Base-by-base conservation (phyloP, 164 flowering plant species). In the Aristolochia californica region DNA sequence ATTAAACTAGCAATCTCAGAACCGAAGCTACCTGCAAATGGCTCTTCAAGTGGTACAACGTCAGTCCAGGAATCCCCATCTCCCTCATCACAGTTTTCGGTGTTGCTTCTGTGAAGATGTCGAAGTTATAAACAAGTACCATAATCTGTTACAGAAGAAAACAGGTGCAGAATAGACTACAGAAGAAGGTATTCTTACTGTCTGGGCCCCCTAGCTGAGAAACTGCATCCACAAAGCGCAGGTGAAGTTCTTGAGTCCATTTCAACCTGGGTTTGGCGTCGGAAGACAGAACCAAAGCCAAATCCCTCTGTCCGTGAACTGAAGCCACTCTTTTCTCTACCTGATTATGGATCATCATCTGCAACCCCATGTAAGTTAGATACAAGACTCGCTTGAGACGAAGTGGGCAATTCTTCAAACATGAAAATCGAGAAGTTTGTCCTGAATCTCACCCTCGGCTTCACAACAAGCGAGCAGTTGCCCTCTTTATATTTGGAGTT, bases 161-260 rank as follows among this genome's bases (percentile, higher is more conserved):
- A 38, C 17, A 49, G 27, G n/a, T 22, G 26, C 23, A 52, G 2
- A 55, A 40, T 16, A 21, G 45, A 7, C 45, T 54, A 57, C 1
- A 23, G n/a, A 50, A 51, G 56, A 50, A 17, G 22, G 68, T 70
- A 55, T 26, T 70, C 68, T 53, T 57, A 85, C 94, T 84, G 44
- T 80, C 83, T 49, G 85, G 67, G 8, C 97, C 94, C 34, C 97
- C 94, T 48, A 88, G 88, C 54, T 77, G 82, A 57, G 66, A 45
- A 53, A 81, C 75, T 0, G 85, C 87, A 47, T 81, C 86, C 34
- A 81, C 70, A 54, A 88, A 88, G 47, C 83, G 72, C 27, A 73
- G 83, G 55, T 88, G 97, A 59, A 88, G 88, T 53, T 86, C 87
- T 9, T 79, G 77, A 61, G 91, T 88, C 94, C 94, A 88, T 73